These are phyloP conservation scores for Boletus speciosus DNA, from an alignment of 768 basidiomycete species.

Conservation along the genomic window DNA sequence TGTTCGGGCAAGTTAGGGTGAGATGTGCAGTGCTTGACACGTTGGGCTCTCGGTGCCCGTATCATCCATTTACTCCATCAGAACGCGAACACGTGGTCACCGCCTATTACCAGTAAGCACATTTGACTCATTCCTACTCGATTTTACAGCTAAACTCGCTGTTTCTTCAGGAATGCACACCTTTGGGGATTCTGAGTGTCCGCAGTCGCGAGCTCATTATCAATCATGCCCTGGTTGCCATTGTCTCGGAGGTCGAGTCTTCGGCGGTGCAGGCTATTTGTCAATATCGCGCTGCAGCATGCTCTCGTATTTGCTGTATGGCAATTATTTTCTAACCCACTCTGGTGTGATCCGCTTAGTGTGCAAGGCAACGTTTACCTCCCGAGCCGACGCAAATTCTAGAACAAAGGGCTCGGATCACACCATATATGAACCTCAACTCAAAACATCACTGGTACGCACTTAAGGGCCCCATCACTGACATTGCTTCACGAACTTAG, in stretches of 20 bases:
- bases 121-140: background rate
- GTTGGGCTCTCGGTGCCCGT: background rate
- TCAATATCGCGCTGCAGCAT: background rate
- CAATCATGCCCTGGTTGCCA: background rate
- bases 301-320: constrained; percentile 19
- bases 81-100: background rate
- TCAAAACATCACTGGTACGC: background rate
- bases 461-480: background rate
- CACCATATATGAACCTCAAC: background rate
- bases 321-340: background rate
- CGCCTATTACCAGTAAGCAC: constrained; percentile 2
- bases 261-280: constrained; percentile 1
- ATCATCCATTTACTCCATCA: background rate
- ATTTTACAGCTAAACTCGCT: background rate
- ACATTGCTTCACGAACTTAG: background rate
- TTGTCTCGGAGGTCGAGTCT: background rate
- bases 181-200: background rate
- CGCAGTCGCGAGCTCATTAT: background rate
- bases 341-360: constrained; percentile 7
- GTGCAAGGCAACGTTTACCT: background rate
- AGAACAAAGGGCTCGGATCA: background rate
- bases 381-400: constrained; percentile 10
- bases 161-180: background rate
- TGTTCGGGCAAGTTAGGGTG: background rate
- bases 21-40: background rate